phyloP scores from a whole-genome alignment of 2,329 filamentous ascomycete genomes.

The Botrytis byssoidea region DNA sequence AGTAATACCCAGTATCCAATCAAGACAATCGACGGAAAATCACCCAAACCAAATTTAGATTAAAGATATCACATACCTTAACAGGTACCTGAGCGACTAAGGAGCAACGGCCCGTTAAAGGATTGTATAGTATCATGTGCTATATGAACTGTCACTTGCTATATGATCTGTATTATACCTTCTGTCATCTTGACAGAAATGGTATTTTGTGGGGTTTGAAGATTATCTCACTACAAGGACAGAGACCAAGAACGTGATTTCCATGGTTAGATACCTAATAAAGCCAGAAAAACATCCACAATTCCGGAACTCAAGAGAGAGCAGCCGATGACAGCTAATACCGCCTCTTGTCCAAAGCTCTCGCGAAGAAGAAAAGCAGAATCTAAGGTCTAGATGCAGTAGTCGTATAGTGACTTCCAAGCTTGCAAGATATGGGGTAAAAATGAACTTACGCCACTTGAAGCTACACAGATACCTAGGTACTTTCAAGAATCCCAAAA shows the following conservation, averaged over 20 bases:
- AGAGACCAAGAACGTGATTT: background rate
- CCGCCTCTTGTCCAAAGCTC: background rate
- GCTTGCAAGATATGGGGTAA: background rate
- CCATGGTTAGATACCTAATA: background rate
- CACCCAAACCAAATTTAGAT: slow-evolving; percentile 4
- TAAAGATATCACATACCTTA: background rate
- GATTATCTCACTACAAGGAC: background rate
- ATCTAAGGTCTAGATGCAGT: background rate
- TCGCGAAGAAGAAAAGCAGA: background rate
- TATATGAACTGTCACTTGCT: slow-evolving; percentile 16
- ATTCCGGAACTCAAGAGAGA: background rate
- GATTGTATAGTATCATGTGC: slow-evolving; percentile 17
- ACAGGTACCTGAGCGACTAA: slow-evolving; percentile 7
- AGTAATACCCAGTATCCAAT: background rate
- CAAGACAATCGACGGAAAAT: background rate
- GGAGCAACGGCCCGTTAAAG: slow-evolving; percentile 20
- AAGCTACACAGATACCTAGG: background rate
- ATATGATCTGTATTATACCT: background rate
- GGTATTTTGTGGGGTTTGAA: background rate
- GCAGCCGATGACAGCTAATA: background rate
- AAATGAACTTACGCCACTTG: background rate
- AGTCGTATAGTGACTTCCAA: background rate
- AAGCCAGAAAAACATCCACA: background rate
- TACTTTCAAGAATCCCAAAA: background rate
- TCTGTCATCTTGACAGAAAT: background rate